Evolutionary conservation across 176 grass and related monocot species (phyloP).

Genomic region (Triticum aestivum): DNA sequence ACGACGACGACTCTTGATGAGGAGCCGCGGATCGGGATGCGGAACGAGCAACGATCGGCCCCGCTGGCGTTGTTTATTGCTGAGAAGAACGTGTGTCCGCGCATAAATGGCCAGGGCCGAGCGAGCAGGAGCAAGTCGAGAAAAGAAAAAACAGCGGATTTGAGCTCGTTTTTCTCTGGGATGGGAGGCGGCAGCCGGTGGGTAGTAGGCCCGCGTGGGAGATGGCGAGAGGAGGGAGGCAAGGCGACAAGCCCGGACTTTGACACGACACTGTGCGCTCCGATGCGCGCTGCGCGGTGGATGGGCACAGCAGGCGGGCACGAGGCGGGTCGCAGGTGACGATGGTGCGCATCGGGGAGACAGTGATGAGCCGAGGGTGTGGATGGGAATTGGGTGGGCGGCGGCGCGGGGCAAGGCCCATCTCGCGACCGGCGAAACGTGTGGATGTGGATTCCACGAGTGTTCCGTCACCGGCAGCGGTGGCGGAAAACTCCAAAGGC

Average conservation of each 20-base stretch:
- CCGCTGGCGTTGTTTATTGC: not conserved
- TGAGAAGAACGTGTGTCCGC: not conserved
- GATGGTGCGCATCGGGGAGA: not conserved
- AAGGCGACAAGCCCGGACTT: not conserved
- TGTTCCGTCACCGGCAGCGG: not conserved
- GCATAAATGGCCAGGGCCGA: not conserved
- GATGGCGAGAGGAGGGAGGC: slow-evolving; percentile 17
- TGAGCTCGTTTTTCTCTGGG: not conserved
- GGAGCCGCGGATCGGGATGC: not conserved
- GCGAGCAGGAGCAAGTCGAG: not conserved
- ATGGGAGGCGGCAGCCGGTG: not conserved
- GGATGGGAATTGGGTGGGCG: not conserved
- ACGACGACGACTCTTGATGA: not conserved
- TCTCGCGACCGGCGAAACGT: not conserved
- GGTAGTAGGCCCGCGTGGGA: not conserved
- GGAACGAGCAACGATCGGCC: not conserved
- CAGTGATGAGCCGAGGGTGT: not conserved
- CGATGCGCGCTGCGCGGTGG: not conserved
- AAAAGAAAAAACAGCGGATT: not conserved
- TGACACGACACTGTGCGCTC: not conserved
- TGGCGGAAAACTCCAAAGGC: not conserved
- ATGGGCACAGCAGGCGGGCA: not conserved
- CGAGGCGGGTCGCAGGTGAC: not conserved
- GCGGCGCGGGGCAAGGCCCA: not conserved
- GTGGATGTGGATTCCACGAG: not conserved